These are phyloP conservation scores for Alectoria sarmentosa DNA, from an alignment of 495 filamentous ascomycete species.

Conservation along the genomic window DNA sequence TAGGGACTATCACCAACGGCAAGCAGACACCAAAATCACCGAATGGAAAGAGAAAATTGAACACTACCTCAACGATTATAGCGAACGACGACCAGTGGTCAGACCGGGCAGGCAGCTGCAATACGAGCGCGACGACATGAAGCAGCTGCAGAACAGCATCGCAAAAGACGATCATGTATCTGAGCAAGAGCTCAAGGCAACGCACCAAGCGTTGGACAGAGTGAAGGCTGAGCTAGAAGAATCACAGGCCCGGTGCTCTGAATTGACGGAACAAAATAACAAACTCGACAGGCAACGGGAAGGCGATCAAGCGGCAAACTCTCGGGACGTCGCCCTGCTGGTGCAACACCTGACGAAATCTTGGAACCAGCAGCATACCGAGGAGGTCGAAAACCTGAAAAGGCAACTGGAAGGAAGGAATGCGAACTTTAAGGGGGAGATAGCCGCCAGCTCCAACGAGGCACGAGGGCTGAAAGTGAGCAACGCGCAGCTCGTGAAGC, in stretches of 20 bases:
- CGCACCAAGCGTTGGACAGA: neutral
- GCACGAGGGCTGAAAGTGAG: neutral
- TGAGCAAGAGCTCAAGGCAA: neutral
- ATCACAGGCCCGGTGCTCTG: neutral
- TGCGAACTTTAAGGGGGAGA: neutral
- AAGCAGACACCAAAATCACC: neutral
- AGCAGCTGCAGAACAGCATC: neutral
- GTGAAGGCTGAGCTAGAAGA: too few species aligned
- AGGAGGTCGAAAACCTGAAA: neutral
- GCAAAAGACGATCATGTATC: neutral
- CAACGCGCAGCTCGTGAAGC: neutral
- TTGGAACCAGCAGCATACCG: neutral
- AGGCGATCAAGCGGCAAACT: neutral
- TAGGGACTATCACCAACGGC: neutral
- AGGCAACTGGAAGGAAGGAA: neutral
- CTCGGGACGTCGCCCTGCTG: neutral
- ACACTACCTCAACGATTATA: neutral
- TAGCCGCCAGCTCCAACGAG: neutral
- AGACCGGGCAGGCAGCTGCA: neutral
- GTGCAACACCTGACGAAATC: neutral
- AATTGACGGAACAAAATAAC: neutral
- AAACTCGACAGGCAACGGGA: neutral
- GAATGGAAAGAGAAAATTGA: neutral
- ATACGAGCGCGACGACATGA: too few species aligned
- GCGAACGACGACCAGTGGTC: neutral